These are phyloP conservation scores for Paramecium sexaurelia DNA, from an alignment of 73 alveolate species.

Conservation along the genomic window DNA sequence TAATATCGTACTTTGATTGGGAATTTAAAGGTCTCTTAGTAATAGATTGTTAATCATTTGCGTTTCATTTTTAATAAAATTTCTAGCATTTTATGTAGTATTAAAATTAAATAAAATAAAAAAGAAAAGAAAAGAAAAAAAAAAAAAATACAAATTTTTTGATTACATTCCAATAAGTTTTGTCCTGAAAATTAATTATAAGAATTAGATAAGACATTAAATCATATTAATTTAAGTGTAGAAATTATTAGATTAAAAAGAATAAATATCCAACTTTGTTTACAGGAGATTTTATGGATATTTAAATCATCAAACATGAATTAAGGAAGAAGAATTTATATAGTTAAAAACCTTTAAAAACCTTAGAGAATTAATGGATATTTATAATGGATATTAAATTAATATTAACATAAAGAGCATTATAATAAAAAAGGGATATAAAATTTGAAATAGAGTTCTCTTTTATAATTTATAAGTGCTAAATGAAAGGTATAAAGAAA, in stretches of 20 bases:
- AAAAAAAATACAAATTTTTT: no score
- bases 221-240: not conserved
- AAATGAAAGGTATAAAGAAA: slow-evolving; percentile 76
- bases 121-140: no score
- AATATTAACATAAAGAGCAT: slow-evolving; percentile 24
- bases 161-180: slow-evolving; percentile 64
- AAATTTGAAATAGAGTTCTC: slow-evolving; percentile 73
- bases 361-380: slow-evolving; percentile 58
- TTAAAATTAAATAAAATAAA: no score
- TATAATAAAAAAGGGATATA: slow-evolving; percentile 65
- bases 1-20: slow-evolving; percentile 70
- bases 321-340: slow-evolving; percentile 84
- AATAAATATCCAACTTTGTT: slow-evolving; percentile 60
- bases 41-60: slow-evolving; percentile 56
- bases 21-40: slow-evolving; percentile 23
- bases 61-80: slow-evolving; percentile 50
- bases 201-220: slow-evolving; percentile 37
- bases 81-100: slow-evolving; percentile 40
- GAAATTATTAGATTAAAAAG: not conserved
- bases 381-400: slow-evolving; percentile 67
- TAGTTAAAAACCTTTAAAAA: slow-evolving; percentile 69
- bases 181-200: not conserved
- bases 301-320: slow-evolving; percentile 81
- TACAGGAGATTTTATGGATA: slow-evolving; percentile 79
- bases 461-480: slow-evolving; percentile 68